phyloP scores from a whole-genome alignment of 345 rosid genomes.

The Aquilaria sinensis region DNA sequence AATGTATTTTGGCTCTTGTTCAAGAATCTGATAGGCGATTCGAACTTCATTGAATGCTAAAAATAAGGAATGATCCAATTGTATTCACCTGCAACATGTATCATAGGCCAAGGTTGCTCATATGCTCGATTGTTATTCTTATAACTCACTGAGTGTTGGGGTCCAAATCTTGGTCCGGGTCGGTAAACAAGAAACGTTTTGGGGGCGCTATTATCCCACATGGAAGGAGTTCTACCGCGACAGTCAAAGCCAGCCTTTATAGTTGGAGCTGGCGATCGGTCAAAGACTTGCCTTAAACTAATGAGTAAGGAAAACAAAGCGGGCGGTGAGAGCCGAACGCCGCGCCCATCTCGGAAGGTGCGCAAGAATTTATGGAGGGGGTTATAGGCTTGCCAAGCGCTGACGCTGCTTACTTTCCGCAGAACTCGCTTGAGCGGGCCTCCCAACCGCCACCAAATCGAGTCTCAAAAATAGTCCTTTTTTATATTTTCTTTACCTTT shows the following conservation, averaged over 20 bases:
- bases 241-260: neutral
- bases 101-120: no score
- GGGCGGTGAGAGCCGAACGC: slow-evolving; percentile 60
- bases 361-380: slow-evolving; percentile 87
- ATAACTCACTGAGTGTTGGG: no score
- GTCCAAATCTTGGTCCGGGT: no score
- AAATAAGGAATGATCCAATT: no score
- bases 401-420: slow-evolving; percentile 94
- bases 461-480: no score
- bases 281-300: slow-evolving; percentile 47
- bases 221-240: neutral
- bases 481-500: no score
- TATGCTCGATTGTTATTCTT: no score
- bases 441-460: slow-evolving; percentile 33
- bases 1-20: no score
- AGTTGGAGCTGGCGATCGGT: fast-evolving
- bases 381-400: slow-evolving; percentile 71
- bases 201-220: slow-evolving; percentile 14
- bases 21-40: no score
- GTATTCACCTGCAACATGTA: no score
- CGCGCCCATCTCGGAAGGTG: slow-evolving; percentile 31
- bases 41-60: no score
- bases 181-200: neutral
- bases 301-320: slow-evolving; percentile 99
- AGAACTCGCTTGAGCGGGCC: slow-evolving; percentile 90